These are phyloP conservation scores for Fusarium buharicum DNA, from an alignment of 2,329 filamentous ascomycete genomes.

Conservation along the genomic window DNA sequence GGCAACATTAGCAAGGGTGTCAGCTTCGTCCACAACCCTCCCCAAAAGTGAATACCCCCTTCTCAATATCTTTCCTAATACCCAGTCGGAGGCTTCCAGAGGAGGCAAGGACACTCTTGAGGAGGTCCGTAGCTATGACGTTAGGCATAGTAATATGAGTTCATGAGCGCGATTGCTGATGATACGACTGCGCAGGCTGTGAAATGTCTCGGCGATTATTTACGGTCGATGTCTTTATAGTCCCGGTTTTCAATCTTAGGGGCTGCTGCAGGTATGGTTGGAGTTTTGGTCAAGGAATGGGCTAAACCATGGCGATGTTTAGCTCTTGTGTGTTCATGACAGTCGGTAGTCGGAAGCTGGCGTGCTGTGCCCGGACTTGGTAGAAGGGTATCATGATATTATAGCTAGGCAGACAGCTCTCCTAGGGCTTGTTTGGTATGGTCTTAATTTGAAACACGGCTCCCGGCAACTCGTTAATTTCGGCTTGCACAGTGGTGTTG, in stretches of 20 bases:
- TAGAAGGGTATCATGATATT: conserved; percentile 43
- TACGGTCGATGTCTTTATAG: conserved; percentile 32
- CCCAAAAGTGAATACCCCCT: conserved; percentile 78
- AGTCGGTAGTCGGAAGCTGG: conserved; percentile 28
- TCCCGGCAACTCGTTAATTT: conserved; percentile 84
- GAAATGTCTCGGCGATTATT: conserved; percentile 42
- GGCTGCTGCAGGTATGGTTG: conserved; percentile 39
- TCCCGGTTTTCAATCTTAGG: conserved; percentile 22
- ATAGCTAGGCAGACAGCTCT: conserved; percentile 28
- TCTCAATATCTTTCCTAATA: conserved; percentile 38
- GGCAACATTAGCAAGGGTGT: conserved; percentile 96
- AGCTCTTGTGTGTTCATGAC: conserved; percentile 35
- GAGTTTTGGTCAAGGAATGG: conserved; percentile 37
- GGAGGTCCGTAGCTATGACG: conserved; percentile 49
- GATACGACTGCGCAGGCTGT: conserved; percentile 52
- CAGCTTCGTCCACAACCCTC: conserved; percentile 86
- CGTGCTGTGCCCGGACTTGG: conserved; percentile 29
- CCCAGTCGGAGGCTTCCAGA: conserved; percentile 45
- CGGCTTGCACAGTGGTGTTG: conserved; percentile 89
- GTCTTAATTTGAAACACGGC: conserved; percentile 98
- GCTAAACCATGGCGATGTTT: conserved; percentile 30
- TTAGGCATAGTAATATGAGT: conserved; percentile 51
- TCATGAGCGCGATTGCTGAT: conserved; percentile 52
- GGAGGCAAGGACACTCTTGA: conserved; percentile 44
- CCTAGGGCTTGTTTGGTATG: conserved; percentile 66